Base-by-base conservation (phyloP, 2,329 filamentous ascomycete species). In the Fusarium sp. region DNA sequence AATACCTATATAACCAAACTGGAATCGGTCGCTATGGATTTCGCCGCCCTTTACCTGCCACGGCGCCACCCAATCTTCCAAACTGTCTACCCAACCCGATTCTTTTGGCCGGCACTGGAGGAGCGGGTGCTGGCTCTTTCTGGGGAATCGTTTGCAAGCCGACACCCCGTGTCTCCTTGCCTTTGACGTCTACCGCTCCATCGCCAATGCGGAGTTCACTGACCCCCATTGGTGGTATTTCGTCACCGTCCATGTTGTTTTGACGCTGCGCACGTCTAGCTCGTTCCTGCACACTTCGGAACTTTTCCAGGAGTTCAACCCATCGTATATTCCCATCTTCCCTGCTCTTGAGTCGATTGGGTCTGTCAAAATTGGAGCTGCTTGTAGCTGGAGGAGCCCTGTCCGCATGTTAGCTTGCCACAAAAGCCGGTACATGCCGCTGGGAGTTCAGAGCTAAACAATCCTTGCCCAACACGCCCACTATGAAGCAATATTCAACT, bases 271-370 rank as follows among this genome's bases (percentile, higher is more conserved):
- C 87, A 60, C 94, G 88, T 62, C 95, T 89, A 11, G 95, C 93
- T 68, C 90, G 91, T 76, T 99, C 96, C 79, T 99, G 96, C 4
- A 97, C 96, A 59, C 88, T 90, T 75, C 94, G 93, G 84, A 99
- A 99, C 80, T 98, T 98, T 74, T 99, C 96, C 10, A 99, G 88
- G 41, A 99, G 87, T 77, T 99, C 96, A 6, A 89, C 90, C 96
- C 96, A 99, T 62, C 93, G 92, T 76, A 99, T 97, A 39, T 90
- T 91, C 61, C 90, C 90, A 62, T 98, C 95, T 74, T 97, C 94
- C 62, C 95, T 89, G 55, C 89, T 90, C 81, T 89, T 98, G 87
- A 98, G 87, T 68, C 95, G 88, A 75, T 93, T 96, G 38, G 92
- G 88, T 68, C 93, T 88, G 77, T 95, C 92, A 81, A 92, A 94